Percentiles rank a stretch among this genome's conserved stretches.
Conservation (phyloP, 305 asterid species). For the Fraxinus platypoda region DNA sequence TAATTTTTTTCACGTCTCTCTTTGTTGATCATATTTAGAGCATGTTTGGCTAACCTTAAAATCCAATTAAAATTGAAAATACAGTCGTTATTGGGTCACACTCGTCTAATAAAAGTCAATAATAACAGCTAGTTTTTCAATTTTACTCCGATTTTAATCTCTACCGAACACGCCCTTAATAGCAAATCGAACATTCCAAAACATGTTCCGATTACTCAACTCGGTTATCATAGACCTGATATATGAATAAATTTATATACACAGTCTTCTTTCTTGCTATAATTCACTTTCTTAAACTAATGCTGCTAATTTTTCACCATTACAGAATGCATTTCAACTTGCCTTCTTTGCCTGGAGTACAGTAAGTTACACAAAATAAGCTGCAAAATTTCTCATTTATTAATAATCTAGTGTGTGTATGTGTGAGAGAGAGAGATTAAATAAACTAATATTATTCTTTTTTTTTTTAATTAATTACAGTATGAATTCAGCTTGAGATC, state of each 20-base stretch:
- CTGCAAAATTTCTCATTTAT: not conserved
- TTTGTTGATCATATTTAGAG: too few relatives aligned
- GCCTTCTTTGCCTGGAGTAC: constrained; percentile 92
- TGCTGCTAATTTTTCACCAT: constrained; percentile 1
- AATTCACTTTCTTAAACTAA: not conserved
- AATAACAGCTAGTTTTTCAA: too few relatives aligned
- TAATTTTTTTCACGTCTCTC: not conserved
- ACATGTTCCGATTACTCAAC: not conserved
- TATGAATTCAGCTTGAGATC: constrained; percentile 64
- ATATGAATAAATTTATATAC: not conserved
- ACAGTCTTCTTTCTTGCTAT: not conserved
- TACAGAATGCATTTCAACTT: constrained; percentile 86
- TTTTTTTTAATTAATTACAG: constrained; percentile 29
- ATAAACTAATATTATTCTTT: not conserved
- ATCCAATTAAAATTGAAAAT: too few relatives aligned
- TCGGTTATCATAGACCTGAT: not conserved
- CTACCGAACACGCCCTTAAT: too few relatives aligned
- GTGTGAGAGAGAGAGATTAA: not conserved
- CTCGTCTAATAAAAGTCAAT: too few relatives aligned
- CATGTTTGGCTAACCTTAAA: too few relatives aligned
- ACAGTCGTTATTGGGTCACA: too few relatives aligned
- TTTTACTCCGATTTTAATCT: too few relatives aligned
- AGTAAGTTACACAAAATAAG: constrained; percentile 39
- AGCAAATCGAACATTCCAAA: not conserved
- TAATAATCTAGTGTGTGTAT: not conserved